phyloP scores from a whole-genome alignment of 305 asterid genomes.

The Fraxinus velutina region DNA sequence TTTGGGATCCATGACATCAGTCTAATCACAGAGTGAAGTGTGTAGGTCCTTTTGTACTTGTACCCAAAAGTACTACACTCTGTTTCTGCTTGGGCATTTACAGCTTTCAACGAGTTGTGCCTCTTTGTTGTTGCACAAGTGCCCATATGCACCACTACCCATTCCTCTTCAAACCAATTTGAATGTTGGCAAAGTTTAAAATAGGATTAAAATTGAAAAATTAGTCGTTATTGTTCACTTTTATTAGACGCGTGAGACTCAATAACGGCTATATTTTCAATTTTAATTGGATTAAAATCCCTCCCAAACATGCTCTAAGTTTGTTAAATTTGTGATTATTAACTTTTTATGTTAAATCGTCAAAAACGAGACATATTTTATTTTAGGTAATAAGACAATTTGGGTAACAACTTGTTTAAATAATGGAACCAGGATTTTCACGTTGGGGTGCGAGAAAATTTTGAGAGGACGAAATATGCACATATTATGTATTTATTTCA shows the following conservation, averaged over 20 bases:
- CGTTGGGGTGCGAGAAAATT: not conserved
- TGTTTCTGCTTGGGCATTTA: not conserved
- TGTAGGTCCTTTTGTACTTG: conserved; percentile 21
- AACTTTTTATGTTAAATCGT: not conserved
- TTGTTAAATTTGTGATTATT: not conserved
- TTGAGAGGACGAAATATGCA: not conserved
- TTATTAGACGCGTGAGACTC: too few species aligned
- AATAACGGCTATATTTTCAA: too few species aligned
- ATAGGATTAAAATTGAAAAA: too few species aligned
- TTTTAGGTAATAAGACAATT: too few species aligned
- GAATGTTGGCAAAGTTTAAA: not conserved
- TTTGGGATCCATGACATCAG: not conserved
- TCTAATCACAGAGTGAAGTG: conserved; percentile 5
- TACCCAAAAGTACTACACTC: conserved; percentile 19
- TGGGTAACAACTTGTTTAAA: not conserved
- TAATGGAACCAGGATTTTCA: not conserved
- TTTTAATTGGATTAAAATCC: too few species aligned
- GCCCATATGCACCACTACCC: not conserved
- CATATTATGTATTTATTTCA: too few species aligned
- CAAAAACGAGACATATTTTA: not conserved
- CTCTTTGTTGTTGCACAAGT: not conserved
- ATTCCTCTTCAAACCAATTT: not conserved
- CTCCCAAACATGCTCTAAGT: too few species aligned
- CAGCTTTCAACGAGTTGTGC: not conserved
- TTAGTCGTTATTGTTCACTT: too few species aligned